These are phyloP conservation scores for Pseudocercospora cruenta DNA, from an alignment of 2,329 filamentous ascomycete genomes.

Conservation along the genomic window DNA sequence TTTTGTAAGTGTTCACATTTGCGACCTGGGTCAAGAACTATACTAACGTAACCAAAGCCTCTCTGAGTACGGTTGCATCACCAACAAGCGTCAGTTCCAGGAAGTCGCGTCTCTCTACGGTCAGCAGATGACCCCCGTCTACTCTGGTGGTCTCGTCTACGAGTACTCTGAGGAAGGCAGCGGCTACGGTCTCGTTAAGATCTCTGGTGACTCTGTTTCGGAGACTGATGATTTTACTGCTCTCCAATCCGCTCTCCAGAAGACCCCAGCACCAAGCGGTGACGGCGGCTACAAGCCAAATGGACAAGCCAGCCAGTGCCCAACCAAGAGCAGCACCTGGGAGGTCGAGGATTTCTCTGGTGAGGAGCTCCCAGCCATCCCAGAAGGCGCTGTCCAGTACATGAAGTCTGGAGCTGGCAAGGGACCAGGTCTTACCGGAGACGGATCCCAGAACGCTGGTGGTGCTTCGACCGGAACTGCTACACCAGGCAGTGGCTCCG, in stretches of 20 bases:
- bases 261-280: constrained; percentile 56
- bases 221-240: constrained; percentile 64
- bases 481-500: constrained; percentile 54
- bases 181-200: constrained; percentile 77
- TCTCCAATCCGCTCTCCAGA: constrained; percentile 55
- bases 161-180: constrained; percentile 84
- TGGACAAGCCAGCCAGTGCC: constrained; percentile 59
- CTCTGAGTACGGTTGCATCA: constrained; percentile 91
- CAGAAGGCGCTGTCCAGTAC: constrained; percentile 58
- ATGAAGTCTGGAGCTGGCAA: constrained; percentile 62
- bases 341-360: constrained; percentile 55
- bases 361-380: constrained; percentile 59
- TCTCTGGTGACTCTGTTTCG: constrained; percentile 59
- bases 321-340: constrained; percentile 58
- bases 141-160: constrained; percentile 95
- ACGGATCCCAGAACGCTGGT: constrained; percentile 61
- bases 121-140: constrained; percentile 80
- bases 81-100: constrained; percentile 77
- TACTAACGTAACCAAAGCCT: constrained; percentile 54
- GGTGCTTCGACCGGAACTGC: constrained; percentile 54
- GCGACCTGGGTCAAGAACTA: background rate
- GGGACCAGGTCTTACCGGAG: constrained; percentile 59
- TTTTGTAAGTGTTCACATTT: constrained; percentile 60
- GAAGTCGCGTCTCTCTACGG: constrained; percentile 82
- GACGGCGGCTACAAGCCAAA: constrained; percentile 63